phyloP scores from a whole-genome alignment of 805 yeast genomes.

The Saturnispora silvae region DNA sequence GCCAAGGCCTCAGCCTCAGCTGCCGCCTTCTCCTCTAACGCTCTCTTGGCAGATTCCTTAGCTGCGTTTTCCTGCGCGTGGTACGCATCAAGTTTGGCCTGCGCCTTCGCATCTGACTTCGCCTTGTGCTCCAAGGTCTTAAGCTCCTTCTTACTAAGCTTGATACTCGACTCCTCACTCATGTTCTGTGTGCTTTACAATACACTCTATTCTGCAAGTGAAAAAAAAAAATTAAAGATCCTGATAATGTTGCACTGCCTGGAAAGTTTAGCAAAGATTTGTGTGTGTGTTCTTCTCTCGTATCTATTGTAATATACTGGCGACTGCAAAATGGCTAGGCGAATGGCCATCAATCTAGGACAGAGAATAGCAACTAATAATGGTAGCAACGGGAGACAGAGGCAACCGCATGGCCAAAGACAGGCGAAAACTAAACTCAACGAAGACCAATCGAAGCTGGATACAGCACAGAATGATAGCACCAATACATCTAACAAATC shows the following conservation, averaged over 20 bases:
- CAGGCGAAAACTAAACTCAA: neutral
- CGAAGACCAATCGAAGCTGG: too few species aligned
- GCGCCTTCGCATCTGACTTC: conserved; percentile 26
- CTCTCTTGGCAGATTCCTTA: conserved; percentile 9
- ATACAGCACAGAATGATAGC: too few species aligned
- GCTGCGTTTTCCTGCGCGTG: conserved; percentile 8
- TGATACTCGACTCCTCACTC: conserved; percentile 23
- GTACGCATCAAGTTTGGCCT: conserved; percentile 25
- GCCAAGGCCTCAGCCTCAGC: conserved; percentile 16
- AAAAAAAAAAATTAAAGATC: too few species aligned
- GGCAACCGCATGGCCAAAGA: too few species aligned
- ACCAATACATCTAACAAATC: too few species aligned
- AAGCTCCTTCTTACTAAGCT: conserved; percentile 54
- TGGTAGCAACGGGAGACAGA: conserved; percentile 3
- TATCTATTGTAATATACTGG: too few species aligned
- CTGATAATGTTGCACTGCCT: too few species aligned
- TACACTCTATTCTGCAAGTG: too few species aligned
- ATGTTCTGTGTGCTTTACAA: too few species aligned
- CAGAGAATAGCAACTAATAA: neutral
- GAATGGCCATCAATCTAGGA: conserved; percentile 10
- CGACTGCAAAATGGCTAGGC: conserved; percentile 11
- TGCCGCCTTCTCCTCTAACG: conserved; percentile 2
- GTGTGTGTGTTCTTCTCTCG: too few species aligned
- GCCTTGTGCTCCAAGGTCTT: conserved; percentile 51
- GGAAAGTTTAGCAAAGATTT: too few species aligned